Evolutionary conservation across 148 eudicot genomes (phyloP), one percentile per base, ranked within the genome.

Genomic region (Rhododendron mucronatum): DNA sequence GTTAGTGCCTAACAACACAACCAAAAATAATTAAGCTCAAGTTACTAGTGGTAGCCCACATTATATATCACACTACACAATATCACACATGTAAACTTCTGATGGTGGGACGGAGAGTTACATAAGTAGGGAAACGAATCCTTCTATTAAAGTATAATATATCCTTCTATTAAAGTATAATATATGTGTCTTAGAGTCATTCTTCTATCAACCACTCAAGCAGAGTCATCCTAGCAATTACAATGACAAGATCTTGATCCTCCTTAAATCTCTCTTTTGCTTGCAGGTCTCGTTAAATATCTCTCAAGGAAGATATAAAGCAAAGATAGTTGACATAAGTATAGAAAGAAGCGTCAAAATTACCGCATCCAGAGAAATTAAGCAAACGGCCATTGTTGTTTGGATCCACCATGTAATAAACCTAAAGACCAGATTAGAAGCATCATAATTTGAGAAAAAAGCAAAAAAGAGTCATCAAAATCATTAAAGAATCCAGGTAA

Each of bases 311-410:
- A 84, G 47, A 71, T 47, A 83, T 30, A 65, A 28, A 20, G 47
- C 51, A 84, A 2, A 10, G 51, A 83, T 11, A 84, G 41, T 37
- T 48, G 39, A 59, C 55, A 82, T 35, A 47, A 73, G 86, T 67
- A 81, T 2, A 74, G 30, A 51, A 30, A 88, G 81, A n/a, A 53
- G 7, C 30, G 53, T 47, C 15, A 67, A 80, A 39, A 67, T 93
- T 91, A 97, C 99, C 99, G 90, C 99, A 97, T 83, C 99, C 99
- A 5, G 98, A 92, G 89, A 89, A 97, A 88, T 97, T 95, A 88
- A 97, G 84, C 91, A 95, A 83, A 90, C 89, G 88, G 81, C 92
- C 94, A 87, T 88, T 89, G 83, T 93, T 89, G 78, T 89, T 83
- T 30, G 87, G 76, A 90, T 95, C 94, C 82, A 95, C 86, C 96